These are phyloP conservation scores for Solanum neorickii DNA, from an alignment of 257 asterid genomes.

Conservation along the genomic window DNA sequence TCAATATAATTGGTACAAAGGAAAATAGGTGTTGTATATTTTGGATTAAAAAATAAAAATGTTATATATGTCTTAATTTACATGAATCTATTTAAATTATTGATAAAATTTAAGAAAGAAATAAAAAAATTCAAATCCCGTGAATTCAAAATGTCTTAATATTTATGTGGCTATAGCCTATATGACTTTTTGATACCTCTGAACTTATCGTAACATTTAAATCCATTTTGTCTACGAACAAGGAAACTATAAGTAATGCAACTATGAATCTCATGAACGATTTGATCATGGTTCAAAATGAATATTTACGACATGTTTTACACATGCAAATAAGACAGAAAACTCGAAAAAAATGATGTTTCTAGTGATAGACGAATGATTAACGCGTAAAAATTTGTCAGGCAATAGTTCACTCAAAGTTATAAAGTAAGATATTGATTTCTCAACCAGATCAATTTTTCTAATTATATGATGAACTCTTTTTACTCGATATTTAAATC, in stretches of 20 bases:
- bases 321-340: background rate
- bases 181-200: too few relatives aligned
- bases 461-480: background rate
- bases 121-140: background rate
- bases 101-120: background rate
- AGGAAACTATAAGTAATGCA: background rate
- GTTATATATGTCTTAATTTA: too few relatives aligned
- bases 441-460: background rate
- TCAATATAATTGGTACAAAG: background rate
- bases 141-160: background rate
- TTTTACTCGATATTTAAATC: background rate
- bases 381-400: background rate
- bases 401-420: background rate
- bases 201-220: too few relatives aligned
- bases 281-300: background rate
- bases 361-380: background rate
- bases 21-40: background rate
- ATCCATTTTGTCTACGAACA: too few relatives aligned
- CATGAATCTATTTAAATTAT: background rate
- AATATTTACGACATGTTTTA: background rate
- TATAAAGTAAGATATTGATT: background rate
- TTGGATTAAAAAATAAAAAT: background rate
- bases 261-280: background rate
- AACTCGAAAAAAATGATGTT: background rate
- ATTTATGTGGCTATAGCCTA: too few relatives aligned